Conservation (phyloP, 306 rosid species). For the Oxytropis ochrocephala region DNA sequence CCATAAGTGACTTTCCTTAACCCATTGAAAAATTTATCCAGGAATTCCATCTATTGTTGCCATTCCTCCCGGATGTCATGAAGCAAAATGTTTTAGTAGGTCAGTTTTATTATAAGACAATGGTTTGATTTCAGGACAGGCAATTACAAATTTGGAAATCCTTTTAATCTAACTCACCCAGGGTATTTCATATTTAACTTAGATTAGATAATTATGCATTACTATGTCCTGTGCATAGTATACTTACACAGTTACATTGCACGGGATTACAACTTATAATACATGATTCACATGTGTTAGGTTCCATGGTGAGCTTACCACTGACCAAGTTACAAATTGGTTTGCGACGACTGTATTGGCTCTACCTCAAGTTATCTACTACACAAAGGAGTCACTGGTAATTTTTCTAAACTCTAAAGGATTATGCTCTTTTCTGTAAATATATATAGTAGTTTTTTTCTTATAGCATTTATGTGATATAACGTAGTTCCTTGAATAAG, state of each 20-base stretch:
- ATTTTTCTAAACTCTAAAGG: slow-evolving; percentile 15
- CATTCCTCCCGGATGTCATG: slow-evolving; percentile 57
- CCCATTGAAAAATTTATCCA: slow-evolving; percentile 25
- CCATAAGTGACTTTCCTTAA: slow-evolving; percentile 7
- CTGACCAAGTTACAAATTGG: slow-evolving; percentile 81
- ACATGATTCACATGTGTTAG: slow-evolving; percentile 32
- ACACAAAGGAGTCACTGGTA: slow-evolving; percentile 81
- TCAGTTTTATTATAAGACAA: slow-evolving; percentile 35
- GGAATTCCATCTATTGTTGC: slow-evolving; percentile 78
- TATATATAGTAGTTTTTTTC: not conserved
- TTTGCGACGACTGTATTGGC: slow-evolving; percentile 64
- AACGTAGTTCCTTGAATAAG: slow-evolving; percentile 10
- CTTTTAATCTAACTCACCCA: not conserved
- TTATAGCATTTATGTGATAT: not conserved
- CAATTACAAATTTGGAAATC: not conserved
- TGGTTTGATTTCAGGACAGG: slow-evolving; percentile 1
- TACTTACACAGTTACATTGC: not conserved
- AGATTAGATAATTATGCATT: not conserved
- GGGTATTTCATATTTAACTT: not conserved
- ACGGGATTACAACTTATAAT: not conserved
- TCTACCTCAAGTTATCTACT: slow-evolving; percentile 80
- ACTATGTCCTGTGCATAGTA: not conserved
- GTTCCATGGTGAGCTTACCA: slow-evolving; percentile 58
- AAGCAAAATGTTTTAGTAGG: slow-evolving; percentile 63
- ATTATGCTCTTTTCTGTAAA: not conserved